Conservation (phyloP, 2,329 filamentous ascomycete genomes). For the Pyricularia sp. region DNA sequence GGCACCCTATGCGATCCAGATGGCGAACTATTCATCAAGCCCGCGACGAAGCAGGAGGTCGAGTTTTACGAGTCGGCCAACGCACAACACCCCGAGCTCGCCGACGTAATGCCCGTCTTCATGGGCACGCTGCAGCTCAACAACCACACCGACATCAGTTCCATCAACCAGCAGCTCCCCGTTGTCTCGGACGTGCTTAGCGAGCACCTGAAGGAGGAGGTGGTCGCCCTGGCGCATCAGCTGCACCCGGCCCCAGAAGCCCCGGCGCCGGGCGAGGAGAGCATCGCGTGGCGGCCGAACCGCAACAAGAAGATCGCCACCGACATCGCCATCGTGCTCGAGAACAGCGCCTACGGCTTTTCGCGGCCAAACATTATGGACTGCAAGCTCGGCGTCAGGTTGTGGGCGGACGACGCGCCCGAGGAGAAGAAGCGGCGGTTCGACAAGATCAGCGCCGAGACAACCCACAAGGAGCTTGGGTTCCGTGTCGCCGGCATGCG, state of each 20-base stretch:
- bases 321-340: conserved; percentile 70
- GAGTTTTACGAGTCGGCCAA: conserved; percentile 75
- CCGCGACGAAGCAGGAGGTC: conserved; percentile 78
- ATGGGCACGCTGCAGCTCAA: conserved; percentile 71
- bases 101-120: conserved; percentile 73
- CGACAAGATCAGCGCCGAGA: conserved; percentile 46
- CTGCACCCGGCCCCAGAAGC: conserved; percentile 2
- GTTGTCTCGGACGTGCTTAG: conserved; percentile 33
- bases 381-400: conserved; percentile 75
- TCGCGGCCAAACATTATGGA: conserved; percentile 83
- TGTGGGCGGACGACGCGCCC: conserved; percentile 73
- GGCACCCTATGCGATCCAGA: conserved; percentile 79
- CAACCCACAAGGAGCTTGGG: conserved; percentile 50
- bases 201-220: conserved; percentile 27
- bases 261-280: conserved; percentile 6
- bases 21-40: conserved; percentile 87
- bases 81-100: conserved; percentile 60
- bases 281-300: conserved; percentile 36
- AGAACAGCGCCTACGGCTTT: conserved; percentile 77
- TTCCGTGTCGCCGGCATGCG: conserved; percentile 60
- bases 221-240: conserved; percentile 14
- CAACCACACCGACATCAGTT: conserved; percentile 35
- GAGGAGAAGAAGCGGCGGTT: conserved; percentile 50
- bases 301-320: conserved; percentile 59
- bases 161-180: conserved; percentile 40